phyloP scores from a whole-genome alignment of 495 filamentous ascomycete species.

The Cudoniella acicularis region DNA sequence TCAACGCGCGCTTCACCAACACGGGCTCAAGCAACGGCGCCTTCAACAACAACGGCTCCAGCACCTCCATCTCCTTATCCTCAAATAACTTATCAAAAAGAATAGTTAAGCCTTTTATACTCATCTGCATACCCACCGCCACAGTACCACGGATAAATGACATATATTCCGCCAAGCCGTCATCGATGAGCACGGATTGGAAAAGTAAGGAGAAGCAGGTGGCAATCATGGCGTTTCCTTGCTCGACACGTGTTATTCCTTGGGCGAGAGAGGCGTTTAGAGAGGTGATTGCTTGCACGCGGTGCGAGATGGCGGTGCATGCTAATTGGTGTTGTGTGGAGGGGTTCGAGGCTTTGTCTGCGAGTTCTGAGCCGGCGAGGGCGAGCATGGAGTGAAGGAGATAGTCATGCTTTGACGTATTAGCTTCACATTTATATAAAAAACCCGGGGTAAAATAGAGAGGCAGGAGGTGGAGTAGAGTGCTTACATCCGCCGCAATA shows the following conservation, averaged over 20 bases:
- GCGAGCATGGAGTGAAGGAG: conserved; percentile 60
- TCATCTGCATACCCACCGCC: conserved; percentile 50
- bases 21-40: conserved; percentile 31
- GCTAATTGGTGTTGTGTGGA: conserved; percentile 23
- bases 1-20: conserved; percentile 35
- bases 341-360: conserved; percentile 20
- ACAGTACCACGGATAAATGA: conserved; percentile 58
- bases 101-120: conserved; percentile 36
- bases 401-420: conserved; percentile 38
- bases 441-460: background rate
- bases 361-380: conserved; percentile 51
- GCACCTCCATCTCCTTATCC: conserved; percentile 25
- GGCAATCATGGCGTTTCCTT: conserved; percentile 49
- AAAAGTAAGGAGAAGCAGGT: conserved; percentile 58
- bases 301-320: conserved; percentile 46
- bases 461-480: background rate
- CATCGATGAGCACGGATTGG: conserved; percentile 54
- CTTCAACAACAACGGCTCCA: conserved; percentile 33
- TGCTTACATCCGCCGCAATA: conserved; percentile 50
- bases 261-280: conserved; percentile 44
- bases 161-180: conserved; percentile 60
- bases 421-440: conserved; percentile 7
- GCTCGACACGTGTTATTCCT: conserved; percentile 28
- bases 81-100: conserved; percentile 42
- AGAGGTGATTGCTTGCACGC: conserved; percentile 51